Base-by-base conservation (phyloP, 1,284 basidiomycete species). In the Coniferiporia sulphurascens region DNA sequence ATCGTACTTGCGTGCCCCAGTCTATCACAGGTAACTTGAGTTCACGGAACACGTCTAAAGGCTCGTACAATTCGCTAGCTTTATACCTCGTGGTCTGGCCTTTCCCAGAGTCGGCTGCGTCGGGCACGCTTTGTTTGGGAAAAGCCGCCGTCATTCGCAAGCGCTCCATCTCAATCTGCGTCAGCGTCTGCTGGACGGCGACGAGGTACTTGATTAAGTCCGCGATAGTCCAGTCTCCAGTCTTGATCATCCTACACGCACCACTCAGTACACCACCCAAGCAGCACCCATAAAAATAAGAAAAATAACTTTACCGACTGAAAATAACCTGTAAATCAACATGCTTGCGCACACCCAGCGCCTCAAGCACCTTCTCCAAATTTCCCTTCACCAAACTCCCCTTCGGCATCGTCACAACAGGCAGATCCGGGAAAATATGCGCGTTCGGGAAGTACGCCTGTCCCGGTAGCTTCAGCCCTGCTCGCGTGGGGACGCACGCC, bases 311-410 rank as follows among this genome's bases (percentile, higher is more conserved):
- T 60, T 61, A 91, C 87, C 91, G 78, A 61, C 86, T 82, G 68
- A 95, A 95, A n/a, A 95, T 79, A 3, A 95, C 76, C 69, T 95
- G 92, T 1, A 96, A 77, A 59, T 96, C 92, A 10, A 98, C 94
- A 65, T 98, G 95, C 67, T 88, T 91, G 21, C 94, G 83, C 9
- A 98, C 93, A 8, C 93, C 95, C 0, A 98, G 76, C 0, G 81
- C 82, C 27, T 85, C 77, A 4, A 99, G 73, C 22, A 98, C 72
- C 66, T 85, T 89, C 67, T 96, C 93, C 63, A 95, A 70, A 13
- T 79, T 75, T 1, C 89, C 90, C 68, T 90, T 95, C 63, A 96
- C 78, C 0, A 71, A 64, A 38, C 46, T 62, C 13, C 60, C 60
- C 50, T 62, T 62, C 0, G 93, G 84, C 51, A 98, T 75, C 1